Evolutionary conservation across 768 basidiomycete species (phyloP).

Genomic region (Trametopsis cervina): DNA sequence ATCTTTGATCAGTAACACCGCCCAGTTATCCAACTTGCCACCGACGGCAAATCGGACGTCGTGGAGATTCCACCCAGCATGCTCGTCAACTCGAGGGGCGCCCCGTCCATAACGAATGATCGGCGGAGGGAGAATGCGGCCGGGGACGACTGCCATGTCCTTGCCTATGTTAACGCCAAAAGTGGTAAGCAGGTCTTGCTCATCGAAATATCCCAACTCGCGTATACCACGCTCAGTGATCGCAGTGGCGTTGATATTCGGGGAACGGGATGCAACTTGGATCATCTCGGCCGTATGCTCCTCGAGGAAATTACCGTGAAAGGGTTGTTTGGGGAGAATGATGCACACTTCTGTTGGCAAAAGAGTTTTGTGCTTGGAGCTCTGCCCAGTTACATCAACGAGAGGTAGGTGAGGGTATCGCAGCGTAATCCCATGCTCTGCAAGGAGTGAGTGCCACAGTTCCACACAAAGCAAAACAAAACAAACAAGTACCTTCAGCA

Average conservation of each 20-base stretch:
- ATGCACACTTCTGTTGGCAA: slow-evolving; percentile 44
- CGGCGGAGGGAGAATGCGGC: slow-evolving; percentile 41
- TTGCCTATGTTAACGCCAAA: slow-evolving; percentile 41
- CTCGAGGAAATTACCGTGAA: slow-evolving; percentile 46
- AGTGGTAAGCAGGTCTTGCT: slow-evolving; percentile 28
- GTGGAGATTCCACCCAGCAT: slow-evolving; percentile 47
- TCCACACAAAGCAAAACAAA: neutral
- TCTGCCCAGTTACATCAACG: slow-evolving; percentile 41
- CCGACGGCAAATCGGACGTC: slow-evolving; percentile 57
- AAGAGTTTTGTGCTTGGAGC: slow-evolving; percentile 25
- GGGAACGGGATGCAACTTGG: slow-evolving; percentile 39
- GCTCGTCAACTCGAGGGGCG: slow-evolving; percentile 33
- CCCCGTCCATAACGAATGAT: slow-evolving; percentile 33
- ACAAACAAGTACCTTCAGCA: slow-evolving; percentile 31
- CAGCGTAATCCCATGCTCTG: slow-evolving; percentile 39
- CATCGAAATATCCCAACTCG: slow-evolving; percentile 33
- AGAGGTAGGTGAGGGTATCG: slow-evolving; percentile 34
- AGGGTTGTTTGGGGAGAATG: slow-evolving; percentile 36
- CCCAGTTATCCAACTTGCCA: slow-evolving; percentile 53
- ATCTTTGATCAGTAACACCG: slow-evolving; percentile 62
- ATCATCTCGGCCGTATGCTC: slow-evolving; percentile 49
- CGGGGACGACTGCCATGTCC: slow-evolving; percentile 50
- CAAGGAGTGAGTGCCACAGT: too few relatives aligned
- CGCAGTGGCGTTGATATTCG: slow-evolving; percentile 39
- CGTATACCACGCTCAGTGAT: slow-evolving; percentile 37